Evolutionary conservation across 2,329 filamentous ascomycete species (phyloP).

Genomic region (Colletotrichum gloeosporioides): DNA sequence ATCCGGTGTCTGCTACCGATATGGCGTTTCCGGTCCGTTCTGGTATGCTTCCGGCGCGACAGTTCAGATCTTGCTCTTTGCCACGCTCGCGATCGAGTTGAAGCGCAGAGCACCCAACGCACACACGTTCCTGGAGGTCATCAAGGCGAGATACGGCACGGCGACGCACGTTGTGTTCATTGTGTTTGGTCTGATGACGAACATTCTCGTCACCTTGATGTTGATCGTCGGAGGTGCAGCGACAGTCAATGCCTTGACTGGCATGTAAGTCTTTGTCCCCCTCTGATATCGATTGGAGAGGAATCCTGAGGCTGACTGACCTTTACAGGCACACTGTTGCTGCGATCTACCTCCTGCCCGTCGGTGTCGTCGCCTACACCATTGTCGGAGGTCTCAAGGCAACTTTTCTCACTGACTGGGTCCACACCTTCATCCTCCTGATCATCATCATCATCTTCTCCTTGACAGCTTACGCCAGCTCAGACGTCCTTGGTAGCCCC

Average conservation of each 20-base stretch:
- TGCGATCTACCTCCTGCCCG: slow-evolving; percentile 81
- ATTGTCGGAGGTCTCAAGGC: slow-evolving; percentile 74
- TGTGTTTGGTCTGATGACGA: slow-evolving; percentile 77
- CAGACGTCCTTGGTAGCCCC: slow-evolving; percentile 70
- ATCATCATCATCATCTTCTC: slow-evolving; percentile 81
- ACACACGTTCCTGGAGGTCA: slow-evolving; percentile 77
- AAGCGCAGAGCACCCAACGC: slow-evolving; percentile 82
- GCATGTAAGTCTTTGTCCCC: slow-evolving; percentile 25
- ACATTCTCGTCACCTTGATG: slow-evolving; percentile 77
- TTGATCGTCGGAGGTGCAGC: slow-evolving; percentile 80
- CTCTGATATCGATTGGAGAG: not conserved
- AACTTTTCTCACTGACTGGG: slow-evolving; percentile 78
- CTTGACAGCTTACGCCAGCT: slow-evolving; percentile 66
- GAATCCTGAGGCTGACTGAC: not conserved
- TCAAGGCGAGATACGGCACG: slow-evolving; percentile 73
- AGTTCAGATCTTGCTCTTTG: slow-evolving; percentile 82
- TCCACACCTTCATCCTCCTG: slow-evolving; percentile 78
- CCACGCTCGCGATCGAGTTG: slow-evolving; percentile 82
- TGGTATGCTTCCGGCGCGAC: slow-evolving; percentile 67
- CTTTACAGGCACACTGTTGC: slow-evolving; percentile 54
- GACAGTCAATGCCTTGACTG: slow-evolving; percentile 58
- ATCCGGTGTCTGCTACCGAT: slow-evolving; percentile 75
- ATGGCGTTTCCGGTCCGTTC: slow-evolving; percentile 60
- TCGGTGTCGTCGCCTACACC: slow-evolving; percentile 79
- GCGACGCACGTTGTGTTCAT: slow-evolving; percentile 74